Base-by-base conservation (phyloP, 495 filamentous ascomycete genomes). In the Penicillium fimorum region DNA sequence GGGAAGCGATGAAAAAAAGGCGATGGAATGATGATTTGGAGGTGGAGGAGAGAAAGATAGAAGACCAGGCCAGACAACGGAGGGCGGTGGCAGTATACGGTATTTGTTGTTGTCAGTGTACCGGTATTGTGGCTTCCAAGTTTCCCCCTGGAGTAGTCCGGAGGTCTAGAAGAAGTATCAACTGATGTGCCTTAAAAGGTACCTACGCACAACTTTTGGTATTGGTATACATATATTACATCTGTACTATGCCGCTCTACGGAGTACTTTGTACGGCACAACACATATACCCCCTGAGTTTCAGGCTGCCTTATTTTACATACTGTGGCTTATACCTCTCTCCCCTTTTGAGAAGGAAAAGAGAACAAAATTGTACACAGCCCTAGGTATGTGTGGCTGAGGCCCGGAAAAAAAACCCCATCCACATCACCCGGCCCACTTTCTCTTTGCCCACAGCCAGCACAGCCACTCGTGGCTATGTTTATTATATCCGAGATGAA, bases 1-100 rank as follows among this genome's bases (percentile, higher is more conserved):
- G 59, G 51, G 49, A 56, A 54, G 42, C 50, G 53, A 59, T 57
- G 53, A 47, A 57, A 56, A 58, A 47, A 55, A 50, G 56, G 52
- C 48, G 63, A 69, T 63, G 55, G 62, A 68, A 61, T 65, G 68
- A 63, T 69, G 62, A 63, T 57, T 62, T 61, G 60, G 63, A 66
- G 63, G 58, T 60, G 57, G 57, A 61, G 61, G 57, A 59, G 62
- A 61, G 57, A 66, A 56, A 67, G 65, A 68, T 48, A 56, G 53
- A 45, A 56, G 44, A 56, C 53, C 53, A 56, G 65, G 65, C 65
- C 63, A 65, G 65, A 66, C 64, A 59, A 53, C 57, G 42, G 55
- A 44, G 65, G 62, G 65, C 65, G 65, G 65, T 68, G 64, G 64
- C 61, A 51, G 61, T 64, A 62, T 57, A 51, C 37, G 42, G 52